These are phyloP conservation scores for Cytidiella melzeri DNA, from an alignment of 768 basidiomycete genomes.

Conservation along the genomic window DNA sequence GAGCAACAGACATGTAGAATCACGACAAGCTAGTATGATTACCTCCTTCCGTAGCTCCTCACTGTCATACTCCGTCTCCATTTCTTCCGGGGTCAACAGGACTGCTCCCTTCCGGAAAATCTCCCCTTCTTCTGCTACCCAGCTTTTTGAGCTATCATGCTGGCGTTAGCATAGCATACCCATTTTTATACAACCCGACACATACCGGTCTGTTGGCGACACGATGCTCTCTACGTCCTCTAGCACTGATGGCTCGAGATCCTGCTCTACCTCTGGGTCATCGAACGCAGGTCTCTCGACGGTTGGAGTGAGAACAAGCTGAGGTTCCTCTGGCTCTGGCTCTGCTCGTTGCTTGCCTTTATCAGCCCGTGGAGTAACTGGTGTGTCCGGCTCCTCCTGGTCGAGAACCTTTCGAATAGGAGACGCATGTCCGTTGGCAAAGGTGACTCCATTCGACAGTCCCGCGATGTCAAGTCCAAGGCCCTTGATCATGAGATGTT, in stretches of 20 bases:
- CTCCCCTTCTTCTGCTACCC: slow-evolving; percentile 94
- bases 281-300: slow-evolving; percentile 26
- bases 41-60: slow-evolving; percentile 85
- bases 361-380: slow-evolving; percentile 59
- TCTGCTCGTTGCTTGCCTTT: slow-evolving; percentile 76
- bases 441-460: not conserved
- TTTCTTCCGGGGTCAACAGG: slow-evolving; percentile 75
- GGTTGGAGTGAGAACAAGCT: slow-evolving; percentile 68
- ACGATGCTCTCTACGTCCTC: slow-evolving; percentile 14
- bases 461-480: slow-evolving; percentile 8
- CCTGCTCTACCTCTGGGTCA: slow-evolving; percentile 44
- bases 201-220: slow-evolving; percentile 46
- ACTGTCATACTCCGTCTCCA: slow-evolving; percentile 85
- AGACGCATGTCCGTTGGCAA: slow-evolving; percentile 20
- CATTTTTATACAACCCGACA: slow-evolving; percentile 2
- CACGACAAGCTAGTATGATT: slow-evolving; percentile 1
- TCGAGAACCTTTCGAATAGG: slow-evolving; percentile 8
- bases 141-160: slow-evolving; percentile 55
- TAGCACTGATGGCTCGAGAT: slow-evolving; percentile 24
- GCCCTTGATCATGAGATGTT: slow-evolving; percentile 12
- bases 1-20: not conserved
- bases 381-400: slow-evolving; percentile 27
- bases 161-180: not conserved
- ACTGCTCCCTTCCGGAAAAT: slow-evolving; percentile 89
- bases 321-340: slow-evolving; percentile 59